Evolutionary conservation across 441 rosid species (phyloP).

Genomic region (Isatis lusitanica): DNA sequence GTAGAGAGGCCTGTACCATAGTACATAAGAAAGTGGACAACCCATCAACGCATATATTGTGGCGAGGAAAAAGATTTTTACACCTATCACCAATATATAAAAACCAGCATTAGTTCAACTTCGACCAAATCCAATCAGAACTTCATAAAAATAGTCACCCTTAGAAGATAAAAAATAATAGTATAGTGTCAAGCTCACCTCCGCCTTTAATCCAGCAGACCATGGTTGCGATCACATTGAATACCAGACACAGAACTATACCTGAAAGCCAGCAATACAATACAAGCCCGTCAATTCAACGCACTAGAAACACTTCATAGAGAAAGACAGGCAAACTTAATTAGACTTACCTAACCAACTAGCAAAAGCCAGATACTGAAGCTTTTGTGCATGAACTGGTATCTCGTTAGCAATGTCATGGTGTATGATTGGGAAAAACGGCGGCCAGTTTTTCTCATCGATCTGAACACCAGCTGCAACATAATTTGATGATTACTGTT

Average conservation of each 20-base stretch:
- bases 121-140: constrained; percentile 4
- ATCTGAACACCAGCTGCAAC: constrained; percentile 63
- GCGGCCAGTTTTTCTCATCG: constrained; percentile 88
- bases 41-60: constrained; percentile 73
- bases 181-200: constrained; percentile 47
- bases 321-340: neutral
- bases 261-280: constrained; percentile 46
- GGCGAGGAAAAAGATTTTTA: constrained; percentile 80
- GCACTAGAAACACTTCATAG: neutral
- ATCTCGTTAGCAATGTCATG: constrained; percentile 92
- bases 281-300: neutral
- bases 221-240: constrained; percentile 69
- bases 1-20: constrained; percentile 93
- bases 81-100: constrained; percentile 47
- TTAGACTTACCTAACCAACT: constrained; percentile 78
- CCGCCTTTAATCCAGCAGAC: constrained; percentile 89
- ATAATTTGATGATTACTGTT: neutral
- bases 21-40: constrained; percentile 74
- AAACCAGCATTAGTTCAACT: constrained; percentile 5
- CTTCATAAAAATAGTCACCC: neutral
- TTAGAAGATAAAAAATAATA: neutral
- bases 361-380: constrained; percentile 91
- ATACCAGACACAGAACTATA: constrained; percentile 73
- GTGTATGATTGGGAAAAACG: constrained; percentile 84
- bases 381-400: constrained; percentile 80